phyloP scores from a whole-genome alignment of 495 filamentous ascomycete species.

The Hypoxylon fuscum region DNA sequence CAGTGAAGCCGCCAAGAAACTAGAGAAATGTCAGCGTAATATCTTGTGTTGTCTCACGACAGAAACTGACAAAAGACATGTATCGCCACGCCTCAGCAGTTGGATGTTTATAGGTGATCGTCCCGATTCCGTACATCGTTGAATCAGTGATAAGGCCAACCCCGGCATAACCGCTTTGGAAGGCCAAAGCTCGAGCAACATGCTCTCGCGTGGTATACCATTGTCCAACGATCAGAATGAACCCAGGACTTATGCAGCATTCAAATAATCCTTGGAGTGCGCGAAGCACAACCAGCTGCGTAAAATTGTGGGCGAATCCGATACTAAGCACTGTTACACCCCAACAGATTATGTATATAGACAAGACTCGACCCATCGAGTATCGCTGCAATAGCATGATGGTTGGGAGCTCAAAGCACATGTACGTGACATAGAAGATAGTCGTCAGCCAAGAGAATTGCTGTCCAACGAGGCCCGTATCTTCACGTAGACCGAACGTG shows the following conservation, averaged over 20 bases:
- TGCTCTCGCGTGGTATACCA: conserved; percentile 50
- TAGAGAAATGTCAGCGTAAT: conserved; percentile 23
- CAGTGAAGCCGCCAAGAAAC: conserved; percentile 44
- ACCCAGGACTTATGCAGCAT: conserved; percentile 46
- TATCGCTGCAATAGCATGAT: conserved; percentile 36
- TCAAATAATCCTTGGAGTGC: conserved; percentile 45
- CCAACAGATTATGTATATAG: conserved; percentile 29
- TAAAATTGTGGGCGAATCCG: conserved; percentile 35
- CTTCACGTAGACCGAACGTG: conserved; percentile 38
- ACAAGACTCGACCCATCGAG: conserved; percentile 27
- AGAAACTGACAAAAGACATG: conserved; percentile 30
- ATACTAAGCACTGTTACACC: conserved; percentile 32
- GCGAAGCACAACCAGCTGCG: conserved; percentile 36
- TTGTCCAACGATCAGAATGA: conserved; percentile 43
- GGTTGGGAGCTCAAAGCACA: conserved; percentile 34
- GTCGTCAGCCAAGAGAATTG: conserved; percentile 40
- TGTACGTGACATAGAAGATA: conserved; percentile 39
- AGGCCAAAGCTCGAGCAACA: conserved; percentile 43
- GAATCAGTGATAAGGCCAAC: conserved; percentile 39
- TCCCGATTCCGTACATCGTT: conserved; percentile 44
- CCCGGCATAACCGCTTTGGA: conserved; percentile 42
- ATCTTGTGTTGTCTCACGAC: not conserved
- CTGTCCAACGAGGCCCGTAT: conserved; percentile 37
- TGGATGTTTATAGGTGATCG: conserved; percentile 24
- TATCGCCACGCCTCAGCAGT: conserved; percentile 36